A percentile compares a stretch with the other conserved stretches of the same genome.
These are phyloP conservation scores for Rutstroemia sp. DNA, from an alignment of 2,329 filamentous ascomycete species.

Conservation along the genomic window DNA sequence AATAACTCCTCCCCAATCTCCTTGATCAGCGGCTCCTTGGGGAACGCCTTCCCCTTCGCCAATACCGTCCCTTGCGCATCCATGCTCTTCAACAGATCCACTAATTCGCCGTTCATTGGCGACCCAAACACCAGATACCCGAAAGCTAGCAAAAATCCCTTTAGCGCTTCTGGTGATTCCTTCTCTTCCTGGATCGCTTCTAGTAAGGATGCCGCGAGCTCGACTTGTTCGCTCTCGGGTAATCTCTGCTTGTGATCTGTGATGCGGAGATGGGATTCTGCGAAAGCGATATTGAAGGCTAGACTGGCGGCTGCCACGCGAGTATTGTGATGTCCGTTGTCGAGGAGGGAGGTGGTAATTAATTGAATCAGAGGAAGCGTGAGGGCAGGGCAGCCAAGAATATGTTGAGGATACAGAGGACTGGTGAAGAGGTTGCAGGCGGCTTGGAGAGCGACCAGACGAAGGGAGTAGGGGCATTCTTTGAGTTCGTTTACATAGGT, in stretches of 20 bases:
- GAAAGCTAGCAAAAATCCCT: constrained; percentile 68
- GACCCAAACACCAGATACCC: constrained; percentile 70
- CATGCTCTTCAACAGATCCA: constrained; percentile 70
- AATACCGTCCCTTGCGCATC: constrained; percentile 61
- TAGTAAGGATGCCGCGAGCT: constrained; percentile 71
- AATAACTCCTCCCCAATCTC: constrained; percentile 40
- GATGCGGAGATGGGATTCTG: constrained; percentile 59
- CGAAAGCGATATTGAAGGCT: constrained; percentile 71
- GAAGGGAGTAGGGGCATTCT: constrained; percentile 69
- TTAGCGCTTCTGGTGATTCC: constrained; percentile 62
- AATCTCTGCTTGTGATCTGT: constrained; percentile 51
- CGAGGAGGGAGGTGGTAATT: constrained; percentile 70
- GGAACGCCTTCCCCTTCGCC: constrained; percentile 49
- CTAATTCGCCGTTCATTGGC: constrained; percentile 63
- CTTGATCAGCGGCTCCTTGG: constrained; percentile 48
- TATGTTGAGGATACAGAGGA: constrained; percentile 58
- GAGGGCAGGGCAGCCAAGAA: constrained; percentile 46
- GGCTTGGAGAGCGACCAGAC: constrained; percentile 76
- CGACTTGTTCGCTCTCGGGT: constrained; percentile 65
- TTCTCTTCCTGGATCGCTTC: constrained; percentile 60
- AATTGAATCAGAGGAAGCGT: constrained; percentile 57
- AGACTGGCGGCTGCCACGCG: constrained; percentile 77
- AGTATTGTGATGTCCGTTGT: constrained; percentile 64
- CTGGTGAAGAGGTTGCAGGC: constrained; percentile 79
- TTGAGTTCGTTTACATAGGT: constrained; percentile 48